A percentile compares a stretch with the other conserved stretches of the same genome.
These are phyloP conservation scores for Hypocreales sp. DNA, from an alignment of 2,329 filamentous ascomycete genomes.

Conservation along the genomic window DNA sequence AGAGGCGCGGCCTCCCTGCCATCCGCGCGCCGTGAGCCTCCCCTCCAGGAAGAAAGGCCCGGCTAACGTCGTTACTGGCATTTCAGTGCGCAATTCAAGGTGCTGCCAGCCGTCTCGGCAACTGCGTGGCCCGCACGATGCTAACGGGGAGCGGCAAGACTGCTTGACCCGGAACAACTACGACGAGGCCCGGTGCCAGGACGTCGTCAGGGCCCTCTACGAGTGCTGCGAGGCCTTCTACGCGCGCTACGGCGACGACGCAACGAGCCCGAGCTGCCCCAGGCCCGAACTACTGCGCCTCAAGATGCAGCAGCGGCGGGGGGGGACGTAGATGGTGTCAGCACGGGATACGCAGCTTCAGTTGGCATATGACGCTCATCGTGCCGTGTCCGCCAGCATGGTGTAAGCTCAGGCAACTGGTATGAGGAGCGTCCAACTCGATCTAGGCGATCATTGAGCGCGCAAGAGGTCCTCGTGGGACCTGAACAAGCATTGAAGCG, in stretches of 20 bases:
- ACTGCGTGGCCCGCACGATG: no score
- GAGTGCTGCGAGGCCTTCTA: slow-evolving; percentile 91
- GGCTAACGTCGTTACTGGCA: no score
- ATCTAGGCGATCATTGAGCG: slow-evolving; percentile 98
- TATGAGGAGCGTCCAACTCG: slow-evolving; percentile 54
- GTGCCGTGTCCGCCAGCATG: slow-evolving; percentile 25
- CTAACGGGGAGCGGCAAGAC: slow-evolving; percentile 30
- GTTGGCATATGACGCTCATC: slow-evolving; percentile 29
- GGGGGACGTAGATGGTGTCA: slow-evolving; percentile 21
- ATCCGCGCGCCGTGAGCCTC: slow-evolving; percentile 60
- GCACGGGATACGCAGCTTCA: slow-evolving; percentile 1
- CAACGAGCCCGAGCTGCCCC: slow-evolving; percentile 69
- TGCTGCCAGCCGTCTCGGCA: no score
- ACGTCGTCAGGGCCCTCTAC: slow-evolving; percentile 71
- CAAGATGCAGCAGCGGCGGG: slow-evolving; percentile 63
- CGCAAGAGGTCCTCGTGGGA: slow-evolving; percentile 68
- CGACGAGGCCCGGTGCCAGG: slow-evolving; percentile 70
- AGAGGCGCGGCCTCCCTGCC: slow-evolving; percentile 63
- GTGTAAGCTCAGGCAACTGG: slow-evolving; percentile 46
- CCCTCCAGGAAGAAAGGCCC: no score
- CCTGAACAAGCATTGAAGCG: slow-evolving; percentile 83
- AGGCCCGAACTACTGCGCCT: slow-evolving; percentile 64
- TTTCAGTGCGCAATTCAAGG: slow-evolving; percentile 77
- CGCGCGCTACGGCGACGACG: slow-evolving; percentile 58
- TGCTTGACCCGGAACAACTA: slow-evolving; percentile 76